A percentile compares a stretch with the other conserved stretches of the same genome.
Evolutionary conservation across 2,329 filamentous ascomycete species (phyloP).

Genomic region (Chrysoporthe austroafricana): DNA sequence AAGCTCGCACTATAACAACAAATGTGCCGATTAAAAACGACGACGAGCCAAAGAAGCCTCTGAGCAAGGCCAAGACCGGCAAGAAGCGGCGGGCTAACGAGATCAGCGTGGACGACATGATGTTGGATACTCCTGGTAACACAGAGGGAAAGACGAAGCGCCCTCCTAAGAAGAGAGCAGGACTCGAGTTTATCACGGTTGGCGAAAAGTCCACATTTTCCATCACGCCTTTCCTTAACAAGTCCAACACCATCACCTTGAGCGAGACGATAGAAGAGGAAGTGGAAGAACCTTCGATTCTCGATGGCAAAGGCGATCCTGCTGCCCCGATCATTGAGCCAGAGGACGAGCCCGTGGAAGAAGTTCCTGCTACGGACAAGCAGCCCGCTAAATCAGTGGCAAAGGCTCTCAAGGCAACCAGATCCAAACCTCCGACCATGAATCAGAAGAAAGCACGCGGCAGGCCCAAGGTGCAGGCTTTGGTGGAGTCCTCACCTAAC

Average conservation of each 20-base stretch:
- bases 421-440: constrained; percentile 30
- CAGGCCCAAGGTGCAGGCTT: constrained; percentile 47
- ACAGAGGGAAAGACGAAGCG: constrained; percentile 45
- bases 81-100: constrained; percentile 54
- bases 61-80: constrained; percentile 41
- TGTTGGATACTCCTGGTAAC: constrained; percentile 49
- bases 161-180: constrained; percentile 57
- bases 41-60: constrained; percentile 35
- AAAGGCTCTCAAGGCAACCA: constrained; percentile 28
- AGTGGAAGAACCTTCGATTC: constrained; percentile 35
- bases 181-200: constrained; percentile 60
- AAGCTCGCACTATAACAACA: constrained; percentile 36
- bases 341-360: constrained; percentile 19
- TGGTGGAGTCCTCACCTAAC: constrained; percentile 51
- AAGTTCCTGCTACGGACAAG: constrained; percentile 18
- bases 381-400: constrained; percentile 21
- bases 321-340: constrained; percentile 26
- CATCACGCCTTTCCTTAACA: constrained; percentile 90
- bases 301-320: constrained; percentile 22
- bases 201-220: constrained; percentile 93
- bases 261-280: constrained; percentile 45
- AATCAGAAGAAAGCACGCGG: constrained; percentile 48
- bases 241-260: constrained; percentile 52
- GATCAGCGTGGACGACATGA: constrained; percentile 50
- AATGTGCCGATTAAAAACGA: constrained; percentile 34